phyloP scores from a whole-genome alignment of 73 alveolate genomes.

The Halteria grandinella region DNA sequence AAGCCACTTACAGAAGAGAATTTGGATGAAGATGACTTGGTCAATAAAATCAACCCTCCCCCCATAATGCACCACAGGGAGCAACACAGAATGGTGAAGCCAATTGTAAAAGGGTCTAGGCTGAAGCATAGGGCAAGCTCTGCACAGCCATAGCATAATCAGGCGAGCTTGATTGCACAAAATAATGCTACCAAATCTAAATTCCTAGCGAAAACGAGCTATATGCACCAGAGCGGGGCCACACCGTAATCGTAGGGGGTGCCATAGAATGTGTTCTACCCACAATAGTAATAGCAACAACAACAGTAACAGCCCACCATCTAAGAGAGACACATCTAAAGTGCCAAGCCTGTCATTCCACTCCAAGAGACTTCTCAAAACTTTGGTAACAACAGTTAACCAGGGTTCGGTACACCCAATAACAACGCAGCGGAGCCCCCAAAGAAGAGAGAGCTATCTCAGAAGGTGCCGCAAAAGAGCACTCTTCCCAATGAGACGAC shows the following conservation, averaged over 20 bases:
- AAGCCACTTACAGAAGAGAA: slow-evolving; percentile 38
- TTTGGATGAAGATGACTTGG: slow-evolving; percentile 43
- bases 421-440: slow-evolving; percentile 3
- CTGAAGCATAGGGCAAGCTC: background rate
- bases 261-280: no score
- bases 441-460: slow-evolving; percentile 40
- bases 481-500: slow-evolving; percentile 14
- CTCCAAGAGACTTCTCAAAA: background rate
- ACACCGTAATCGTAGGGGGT: background rate
- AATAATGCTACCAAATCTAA: slow-evolving; percentile 28
- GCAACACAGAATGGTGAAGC: background rate
- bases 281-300: background rate
- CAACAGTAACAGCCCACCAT: slow-evolving; percentile 7
- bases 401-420: slow-evolving; percentile 1
- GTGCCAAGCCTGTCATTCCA: background rate
- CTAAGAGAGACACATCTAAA: background rate
- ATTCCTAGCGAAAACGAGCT: slow-evolving; percentile 41
- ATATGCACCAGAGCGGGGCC: background rate
- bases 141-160: background rate
- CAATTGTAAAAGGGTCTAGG: slow-evolving; percentile 45
- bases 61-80: slow-evolving; percentile 30
- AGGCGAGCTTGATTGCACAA: background rate
- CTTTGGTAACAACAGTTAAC: slow-evolving; percentile 36
- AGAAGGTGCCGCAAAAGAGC: slow-evolving; percentile 12
- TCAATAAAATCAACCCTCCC: slow-evolving; percentile 42